A percentile compares a stretch with the other conserved stretches of the same genome.
These are phyloP conservation scores for Epichloe sibirici DNA, from an alignment of 2,329 filamentous ascomycete species.

Conservation along the genomic window DNA sequence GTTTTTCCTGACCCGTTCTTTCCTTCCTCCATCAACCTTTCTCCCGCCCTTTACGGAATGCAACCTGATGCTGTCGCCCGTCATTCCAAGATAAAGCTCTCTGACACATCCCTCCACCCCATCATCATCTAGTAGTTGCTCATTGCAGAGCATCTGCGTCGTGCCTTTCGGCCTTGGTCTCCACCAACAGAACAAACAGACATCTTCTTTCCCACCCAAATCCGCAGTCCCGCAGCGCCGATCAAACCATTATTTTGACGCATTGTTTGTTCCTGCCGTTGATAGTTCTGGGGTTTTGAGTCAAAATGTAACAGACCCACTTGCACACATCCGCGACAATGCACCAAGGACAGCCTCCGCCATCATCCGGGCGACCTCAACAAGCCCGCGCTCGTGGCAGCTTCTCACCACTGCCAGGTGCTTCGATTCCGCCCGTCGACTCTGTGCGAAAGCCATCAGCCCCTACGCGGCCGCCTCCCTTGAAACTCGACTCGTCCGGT, in stretches of 20 bases:
- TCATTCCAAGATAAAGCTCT: too few relatives aligned
- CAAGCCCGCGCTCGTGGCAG: slow-evolving; percentile 38
- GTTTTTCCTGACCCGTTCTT: too few relatives aligned
- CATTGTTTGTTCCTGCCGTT: not conserved
- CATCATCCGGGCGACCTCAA: slow-evolving; percentile 22
- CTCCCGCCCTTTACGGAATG: too few relatives aligned
- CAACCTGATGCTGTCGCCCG: too few relatives aligned
- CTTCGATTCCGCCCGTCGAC: slow-evolving; percentile 17
- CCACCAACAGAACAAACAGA: not conserved
- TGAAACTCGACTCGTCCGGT: slow-evolving; percentile 19
- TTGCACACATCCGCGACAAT: slow-evolving; percentile 24
- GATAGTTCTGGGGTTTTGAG: slow-evolving; percentile 1
- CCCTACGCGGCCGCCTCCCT: slow-evolving; percentile 21
- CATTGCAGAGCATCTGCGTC: too few relatives aligned
- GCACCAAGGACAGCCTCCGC: slow-evolving; percentile 27
- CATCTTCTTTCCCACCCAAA: not conserved
- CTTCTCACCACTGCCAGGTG: slow-evolving; percentile 39
- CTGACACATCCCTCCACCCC: too few relatives aligned
- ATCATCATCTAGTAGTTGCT: too few relatives aligned
- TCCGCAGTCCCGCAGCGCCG: not conserved
- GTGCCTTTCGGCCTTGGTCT: not conserved
- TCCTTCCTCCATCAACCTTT: too few relatives aligned
- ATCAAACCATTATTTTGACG: not conserved
- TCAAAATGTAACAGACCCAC: slow-evolving; percentile 31
- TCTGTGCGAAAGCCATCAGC: slow-evolving; percentile 14